Evolutionary conservation across 225 moss, liverwort and hornwort genomes (phyloP), one percentile per base, ranked within the genome.

Genomic region (Physcomitrellopsis africana): DNA sequence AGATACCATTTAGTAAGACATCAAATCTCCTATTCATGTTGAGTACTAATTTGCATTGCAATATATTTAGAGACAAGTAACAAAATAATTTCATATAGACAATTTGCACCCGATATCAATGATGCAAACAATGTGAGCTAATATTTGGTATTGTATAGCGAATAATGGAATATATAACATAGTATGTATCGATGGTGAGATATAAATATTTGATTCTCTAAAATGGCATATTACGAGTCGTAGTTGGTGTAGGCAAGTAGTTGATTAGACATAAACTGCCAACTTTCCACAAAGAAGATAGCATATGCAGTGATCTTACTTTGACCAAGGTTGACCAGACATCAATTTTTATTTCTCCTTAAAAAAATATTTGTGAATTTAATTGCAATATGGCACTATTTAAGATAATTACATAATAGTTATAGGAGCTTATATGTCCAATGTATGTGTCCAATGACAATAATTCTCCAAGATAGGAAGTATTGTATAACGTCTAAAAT

Each of bases 381-480:
- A 6, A 62, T 86, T 81, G 86, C 77, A 51, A 0, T 10, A 45
- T 84, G 89, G 83, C 86, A 86, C 84, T 86, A 82, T 37, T 52
- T 73, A 75, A 73, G 81, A 81, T 86, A 84, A n/a, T n/a, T n/a
- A n/a, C n/a, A 89, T 89, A 1, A 82, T 10, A 89, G 65, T 51
- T 23, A n/a, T n/a, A n/a, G n/a, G n/a, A n/a, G n/a, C 0, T 0
- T 1, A 9, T 11, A 0, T 16, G 0, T 0, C 19, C 0, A 4
- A 0, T 11, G 2, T 0, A 1, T 5, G 11, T 44, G n/a, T 79
- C 80, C 84, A 0, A 9, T 51, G 84, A 89, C n/a, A 86, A 86
- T 75, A 84, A 84, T 80, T 78, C 82, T 84, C 89, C 86, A 81
- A 84, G 86, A 89, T 86, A 86, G 89, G 86, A 89, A 86, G 89